Percentiles rank a stretch among this genome's conserved stretches.
These are phyloP conservation scores for Fragaria nilgerrensis DNA, from an alignment of 306 rosid genomes.

Conservation along the genomic window DNA sequence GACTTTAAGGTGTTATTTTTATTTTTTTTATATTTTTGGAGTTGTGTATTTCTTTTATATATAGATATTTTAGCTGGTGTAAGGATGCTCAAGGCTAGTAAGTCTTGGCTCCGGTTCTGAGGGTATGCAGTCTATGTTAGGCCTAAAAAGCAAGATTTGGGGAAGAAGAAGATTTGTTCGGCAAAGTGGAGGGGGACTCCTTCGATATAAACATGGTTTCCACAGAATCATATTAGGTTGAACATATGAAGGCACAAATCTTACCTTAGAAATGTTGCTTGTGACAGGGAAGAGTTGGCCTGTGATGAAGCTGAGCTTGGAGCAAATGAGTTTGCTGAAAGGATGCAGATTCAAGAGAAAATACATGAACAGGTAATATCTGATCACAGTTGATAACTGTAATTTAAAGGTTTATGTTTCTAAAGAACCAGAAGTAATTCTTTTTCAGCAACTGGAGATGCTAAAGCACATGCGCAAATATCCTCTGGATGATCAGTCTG, in stretches of 20 bases:
- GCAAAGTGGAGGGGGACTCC: no score
- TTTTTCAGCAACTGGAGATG: conserved; percentile 82
- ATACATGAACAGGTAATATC: conserved; percentile 59
- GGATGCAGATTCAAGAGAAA: conserved; percentile 44
- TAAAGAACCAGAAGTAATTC: conserved; percentile 15
- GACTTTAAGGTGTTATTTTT: background rate
- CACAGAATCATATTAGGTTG: background rate
- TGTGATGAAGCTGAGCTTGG: conserved; percentile 93
- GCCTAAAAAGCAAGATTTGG: background rate
- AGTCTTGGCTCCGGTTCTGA: background rate
- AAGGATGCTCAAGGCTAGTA: background rate
- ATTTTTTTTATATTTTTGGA: background rate
- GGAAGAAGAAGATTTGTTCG: no score
- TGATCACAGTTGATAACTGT: background rate
- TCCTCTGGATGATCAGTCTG: conserved; percentile 71
- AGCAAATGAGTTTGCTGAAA: conserved; percentile 63
- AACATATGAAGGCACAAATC: background rate
- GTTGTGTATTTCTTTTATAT: background rate
- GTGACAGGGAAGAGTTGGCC: conserved; percentile 77
- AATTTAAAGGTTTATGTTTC: conserved; percentile 14
- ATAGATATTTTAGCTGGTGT: background rate
- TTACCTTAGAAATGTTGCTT: background rate
- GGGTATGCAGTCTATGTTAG: background rate
- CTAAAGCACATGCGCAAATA: conserved; percentile 67
- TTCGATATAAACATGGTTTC: background rate